Conservation (phyloP, 2,329 filamentous ascomycete genomes). For the Neofusicoccum ribis region DNA sequence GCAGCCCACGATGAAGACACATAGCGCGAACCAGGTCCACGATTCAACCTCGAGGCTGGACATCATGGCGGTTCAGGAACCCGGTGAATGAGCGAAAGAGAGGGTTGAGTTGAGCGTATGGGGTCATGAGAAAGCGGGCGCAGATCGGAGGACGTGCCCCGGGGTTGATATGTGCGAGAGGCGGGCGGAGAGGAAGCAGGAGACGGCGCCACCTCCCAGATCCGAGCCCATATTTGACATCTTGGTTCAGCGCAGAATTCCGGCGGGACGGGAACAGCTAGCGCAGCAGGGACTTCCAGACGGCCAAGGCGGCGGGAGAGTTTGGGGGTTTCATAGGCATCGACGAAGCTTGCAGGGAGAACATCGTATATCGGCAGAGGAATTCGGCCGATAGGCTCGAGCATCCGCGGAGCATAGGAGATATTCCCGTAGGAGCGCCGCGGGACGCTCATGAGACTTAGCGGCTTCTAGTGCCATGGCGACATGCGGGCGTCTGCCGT, state of each 20-base stretch:
- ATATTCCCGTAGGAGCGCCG: slow-evolving; percentile 7
- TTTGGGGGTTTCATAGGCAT: neutral
- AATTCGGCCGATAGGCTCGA: neutral
- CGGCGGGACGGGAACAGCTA: neutral
- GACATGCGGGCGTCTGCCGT: slow-evolving; percentile 1
- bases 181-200: neutral
- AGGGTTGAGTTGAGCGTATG: neutral
- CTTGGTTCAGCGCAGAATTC: neutral
- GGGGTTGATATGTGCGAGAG: neutral
- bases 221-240: neutral
- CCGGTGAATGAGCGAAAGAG: neutral
- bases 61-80: neutral
- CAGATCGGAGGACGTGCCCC: neutral
- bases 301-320: neutral
- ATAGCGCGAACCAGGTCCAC: slow-evolving; percentile 49
- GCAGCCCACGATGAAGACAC: slow-evolving; percentile 33
- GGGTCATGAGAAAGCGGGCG: neutral
- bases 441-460: slow-evolving; percentile 2
- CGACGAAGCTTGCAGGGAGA: neutral
- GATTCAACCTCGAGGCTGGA: slow-evolving; percentile 41
- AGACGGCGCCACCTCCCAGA: neutral
- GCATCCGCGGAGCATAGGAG: too few species aligned
- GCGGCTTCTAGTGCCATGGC: slow-evolving; percentile 14
- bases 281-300: slow-evolving; percentile 2
- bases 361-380: neutral